Percentiles rank a stretch among this genome's conserved stretches.
Conservation (phyloP, 495 filamentous ascomycete genomes). For the Hypomontagnella submonticulosa region DNA sequence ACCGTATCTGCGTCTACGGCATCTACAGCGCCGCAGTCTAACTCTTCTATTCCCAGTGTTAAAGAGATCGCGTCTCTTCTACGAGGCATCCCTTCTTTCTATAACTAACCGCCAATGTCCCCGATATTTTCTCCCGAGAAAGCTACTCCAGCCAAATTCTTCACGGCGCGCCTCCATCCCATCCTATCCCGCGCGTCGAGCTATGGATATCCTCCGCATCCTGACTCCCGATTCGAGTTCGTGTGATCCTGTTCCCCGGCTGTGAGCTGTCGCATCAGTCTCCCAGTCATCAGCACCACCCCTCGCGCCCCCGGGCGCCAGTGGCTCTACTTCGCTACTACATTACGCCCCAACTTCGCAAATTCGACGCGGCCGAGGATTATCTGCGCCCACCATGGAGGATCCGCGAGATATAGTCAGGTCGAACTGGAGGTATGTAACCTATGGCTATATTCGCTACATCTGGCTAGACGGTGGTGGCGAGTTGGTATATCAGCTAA, state of each 20-base stretch:
- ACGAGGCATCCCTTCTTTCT: slow-evolving; percentile 35
- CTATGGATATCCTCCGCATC: slow-evolving; percentile 48
- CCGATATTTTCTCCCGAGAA: slow-evolving; percentile 45
- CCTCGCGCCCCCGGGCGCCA: slow-evolving; percentile 37
- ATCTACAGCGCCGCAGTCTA: background rate
- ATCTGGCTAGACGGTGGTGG: slow-evolving; percentile 1
- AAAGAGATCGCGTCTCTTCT: slow-evolving; percentile 16
- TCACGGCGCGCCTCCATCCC: slow-evolving; percentile 34
- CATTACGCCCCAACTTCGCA: slow-evolving; percentile 17
- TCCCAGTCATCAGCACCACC: slow-evolving; percentile 33
- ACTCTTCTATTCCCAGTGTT: slow-evolving; percentile 2
- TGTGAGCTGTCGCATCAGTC: slow-evolving; percentile 46
- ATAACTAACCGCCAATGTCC: slow-evolving; percentile 47
- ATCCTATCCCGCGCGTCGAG: slow-evolving; percentile 35
- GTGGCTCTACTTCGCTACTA: slow-evolving; percentile 24
- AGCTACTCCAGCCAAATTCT: slow-evolving; percentile 35
- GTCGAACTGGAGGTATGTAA: slow-evolving; percentile 46
- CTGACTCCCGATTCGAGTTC: slow-evolving; percentile 41
- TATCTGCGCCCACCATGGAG: slow-evolving; percentile 35
- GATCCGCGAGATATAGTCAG: slow-evolving; percentile 42
- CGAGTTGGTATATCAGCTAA: slow-evolving; percentile 26
- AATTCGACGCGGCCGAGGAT: slow-evolving; percentile 8
- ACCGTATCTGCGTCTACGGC: slow-evolving; percentile 17
- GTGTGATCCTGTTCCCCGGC: slow-evolving; percentile 48
- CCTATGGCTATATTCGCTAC: slow-evolving; percentile 12